Conservation (phyloP, 2,329 filamentous ascomycete genomes). For the Pyrenophora teres region DNA sequence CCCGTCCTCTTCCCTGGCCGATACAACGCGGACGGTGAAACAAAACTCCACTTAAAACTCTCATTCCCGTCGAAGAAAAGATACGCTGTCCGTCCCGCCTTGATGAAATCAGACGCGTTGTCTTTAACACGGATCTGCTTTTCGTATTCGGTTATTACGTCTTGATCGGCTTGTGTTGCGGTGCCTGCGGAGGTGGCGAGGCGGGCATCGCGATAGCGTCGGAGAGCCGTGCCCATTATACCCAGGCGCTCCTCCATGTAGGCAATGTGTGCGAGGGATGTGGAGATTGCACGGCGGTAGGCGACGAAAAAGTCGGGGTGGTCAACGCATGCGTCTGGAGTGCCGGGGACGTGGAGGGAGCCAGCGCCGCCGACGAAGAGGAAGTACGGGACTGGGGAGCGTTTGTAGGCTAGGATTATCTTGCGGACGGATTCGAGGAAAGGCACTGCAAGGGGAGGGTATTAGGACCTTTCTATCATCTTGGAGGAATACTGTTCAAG, state of each 20-base stretch:
- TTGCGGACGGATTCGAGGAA: conserved; percentile 44
- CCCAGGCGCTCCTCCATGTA: conserved; percentile 45
- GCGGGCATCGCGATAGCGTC: conserved; percentile 35
- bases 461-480: not conserved
- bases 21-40: conserved; percentile 41
- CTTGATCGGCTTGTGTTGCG: conserved; percentile 21
- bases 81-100: conserved; percentile 39
- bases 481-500: no score
- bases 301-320: conserved; percentile 43
- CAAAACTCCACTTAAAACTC: conserved; percentile 42
- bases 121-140: conserved; percentile 28
- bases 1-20: conserved; percentile 41
- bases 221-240: conserved; percentile 32
- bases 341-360: conserved; percentile 36
- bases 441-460: conserved; percentile 26
- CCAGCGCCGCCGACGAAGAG: conserved; percentile 45
- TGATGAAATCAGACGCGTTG: conserved; percentile 37
- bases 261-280: conserved; percentile 39
- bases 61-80: conserved; percentile 47
- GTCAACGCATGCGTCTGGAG: conserved; percentile 30
- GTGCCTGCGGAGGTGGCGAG: conserved; percentile 21
- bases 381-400: conserved; percentile 35
- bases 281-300: conserved; percentile 42
- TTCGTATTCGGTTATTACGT: conserved; percentile 32
- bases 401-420: conserved; percentile 40